These are phyloP conservation scores for Plasmodium relictum DNA, from an alignment of 169 alveolate species.

Conservation along the genomic window DNA sequence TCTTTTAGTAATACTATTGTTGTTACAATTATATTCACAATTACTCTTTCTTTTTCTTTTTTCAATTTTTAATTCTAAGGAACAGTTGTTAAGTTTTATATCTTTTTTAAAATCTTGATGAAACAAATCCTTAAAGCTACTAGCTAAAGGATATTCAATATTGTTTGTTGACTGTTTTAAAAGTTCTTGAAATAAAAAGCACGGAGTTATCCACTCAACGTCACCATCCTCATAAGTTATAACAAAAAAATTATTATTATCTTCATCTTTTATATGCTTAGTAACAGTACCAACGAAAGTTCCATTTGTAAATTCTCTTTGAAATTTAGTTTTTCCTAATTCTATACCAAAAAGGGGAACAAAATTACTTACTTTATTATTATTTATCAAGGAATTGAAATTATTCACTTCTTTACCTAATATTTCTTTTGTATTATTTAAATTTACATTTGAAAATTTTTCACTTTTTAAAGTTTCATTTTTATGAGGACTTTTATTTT, in stretches of 20 bases:
- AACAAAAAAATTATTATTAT: conserved; percentile 60
- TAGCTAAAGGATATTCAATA: conserved; percentile 71
- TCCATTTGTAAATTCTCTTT: conserved; percentile 78
- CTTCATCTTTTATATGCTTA: conserved; percentile 63
- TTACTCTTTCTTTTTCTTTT: conserved; percentile 40
- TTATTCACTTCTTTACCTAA: conserved; percentile 3
- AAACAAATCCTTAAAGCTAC: conserved; percentile 55
- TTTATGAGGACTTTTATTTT: background rate
- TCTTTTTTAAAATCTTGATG: conserved; percentile 66
- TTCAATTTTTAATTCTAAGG: conserved; percentile 67
- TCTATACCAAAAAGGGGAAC: conserved; percentile 72
- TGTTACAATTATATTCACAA: conserved; percentile 44
- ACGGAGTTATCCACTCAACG: conserved; percentile 76
- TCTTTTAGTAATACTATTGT: conserved; percentile 50
- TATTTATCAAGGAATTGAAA: background rate
- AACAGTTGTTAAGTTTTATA: conserved; percentile 43
- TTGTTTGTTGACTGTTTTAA: conserved; percentile 71
- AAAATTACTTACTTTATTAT: conserved; percentile 20
- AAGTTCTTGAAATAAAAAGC: conserved; percentile 72
- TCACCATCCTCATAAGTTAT: conserved; percentile 78
- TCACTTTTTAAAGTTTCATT: background rate
- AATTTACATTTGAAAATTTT: too few species aligned
- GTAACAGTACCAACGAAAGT: conserved; percentile 75
- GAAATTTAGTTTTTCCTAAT: conserved; percentile 74
- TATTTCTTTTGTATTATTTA: too few species aligned